phyloP scores from a whole-genome alignment of 2,329 filamentous ascomycete species.

The Neobulgaria alba region DNA sequence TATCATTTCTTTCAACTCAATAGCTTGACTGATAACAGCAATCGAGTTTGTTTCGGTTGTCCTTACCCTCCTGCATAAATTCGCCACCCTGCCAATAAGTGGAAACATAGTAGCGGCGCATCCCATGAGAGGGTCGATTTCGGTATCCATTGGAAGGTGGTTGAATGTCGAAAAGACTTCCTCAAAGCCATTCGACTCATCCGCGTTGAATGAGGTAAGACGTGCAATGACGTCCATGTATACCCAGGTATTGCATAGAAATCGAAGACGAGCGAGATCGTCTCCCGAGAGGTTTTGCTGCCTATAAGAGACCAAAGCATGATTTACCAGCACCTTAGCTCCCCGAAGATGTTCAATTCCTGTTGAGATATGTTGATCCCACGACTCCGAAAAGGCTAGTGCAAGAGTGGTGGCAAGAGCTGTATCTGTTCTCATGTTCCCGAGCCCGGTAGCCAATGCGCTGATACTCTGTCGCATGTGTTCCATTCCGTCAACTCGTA shows the following conservation, averaged over 20 bases:
- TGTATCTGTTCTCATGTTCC: constrained; percentile 54
- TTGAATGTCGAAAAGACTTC: constrained; percentile 35
- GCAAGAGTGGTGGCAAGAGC: constrained; percentile 63
- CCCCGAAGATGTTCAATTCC: constrained; percentile 63
- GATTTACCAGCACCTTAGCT: constrained; percentile 54
- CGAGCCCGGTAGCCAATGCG: constrained; percentile 49
- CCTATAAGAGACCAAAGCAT: constrained; percentile 42
- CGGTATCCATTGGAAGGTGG: constrained; percentile 33
- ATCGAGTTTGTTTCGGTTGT: constrained; percentile 44
- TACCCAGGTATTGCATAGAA: constrained; percentile 64
- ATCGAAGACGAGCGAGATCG: constrained; percentile 48
- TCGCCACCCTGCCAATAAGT: constrained; percentile 56
- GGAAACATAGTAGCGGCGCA: constrained; percentile 61
- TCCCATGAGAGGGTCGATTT: constrained; percentile 65
- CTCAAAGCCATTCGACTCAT: constrained; percentile 46
- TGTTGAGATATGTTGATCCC: constrained; percentile 61
- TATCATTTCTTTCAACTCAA: constrained; percentile 50
- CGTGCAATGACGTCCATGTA: constrained; percentile 68
- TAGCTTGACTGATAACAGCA: constrained; percentile 51
- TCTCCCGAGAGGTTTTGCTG: constrained; percentile 34
- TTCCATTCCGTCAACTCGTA: constrained; percentile 56
- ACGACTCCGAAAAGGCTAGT: constrained; percentile 61
- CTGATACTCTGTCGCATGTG: constrained; percentile 59
- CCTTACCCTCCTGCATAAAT: constrained; percentile 54
- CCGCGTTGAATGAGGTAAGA: constrained; percentile 46